Conservation (phyloP, 2,329 filamentous ascomycete genomes). For the Microcyclosporella mali region DNA sequence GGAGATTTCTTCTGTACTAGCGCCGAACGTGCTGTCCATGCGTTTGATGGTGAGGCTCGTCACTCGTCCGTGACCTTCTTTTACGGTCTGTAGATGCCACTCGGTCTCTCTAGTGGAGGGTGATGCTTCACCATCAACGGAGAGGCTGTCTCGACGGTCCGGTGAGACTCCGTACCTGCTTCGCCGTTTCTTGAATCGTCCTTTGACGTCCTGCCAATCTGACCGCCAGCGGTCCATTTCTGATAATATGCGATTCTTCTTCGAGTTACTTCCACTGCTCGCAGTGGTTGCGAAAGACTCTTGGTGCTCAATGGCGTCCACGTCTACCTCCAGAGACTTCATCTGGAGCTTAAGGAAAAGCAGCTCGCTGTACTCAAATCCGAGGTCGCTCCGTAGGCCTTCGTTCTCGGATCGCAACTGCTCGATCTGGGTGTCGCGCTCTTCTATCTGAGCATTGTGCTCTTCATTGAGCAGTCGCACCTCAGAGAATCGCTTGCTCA, state of each 20-base stretch:
- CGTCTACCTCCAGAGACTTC: constrained; percentile 32
- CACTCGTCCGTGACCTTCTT: constrained; percentile 20
- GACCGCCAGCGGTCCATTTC: constrained; percentile 32
- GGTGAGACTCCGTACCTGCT: constrained; percentile 27
- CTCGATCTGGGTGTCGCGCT: constrained; percentile 28
- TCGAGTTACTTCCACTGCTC: constrained; percentile 6
- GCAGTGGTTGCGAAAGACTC: constrained; percentile 7
- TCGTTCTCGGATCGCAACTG: constrained; percentile 34
- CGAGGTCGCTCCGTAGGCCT: constrained; percentile 31
- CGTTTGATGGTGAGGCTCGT: constrained; percentile 25
- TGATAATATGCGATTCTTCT: constrained; percentile 22
- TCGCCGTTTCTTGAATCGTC: constrained; percentile 26
- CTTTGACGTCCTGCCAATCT: constrained; percentile 33
- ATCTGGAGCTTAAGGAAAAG: constrained; percentile 37
- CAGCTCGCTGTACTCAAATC: constrained; percentile 35
- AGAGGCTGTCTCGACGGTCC: constrained; percentile 7
- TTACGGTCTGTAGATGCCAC: constrained; percentile 26
- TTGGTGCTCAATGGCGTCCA: constrained; percentile 18
- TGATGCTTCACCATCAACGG: constrained; percentile 10
- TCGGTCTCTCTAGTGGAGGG: constrained; percentile 12
- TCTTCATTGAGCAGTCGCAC: constrained; percentile 29
- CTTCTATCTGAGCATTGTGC: constrained; percentile 26
- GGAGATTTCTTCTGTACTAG: neutral
- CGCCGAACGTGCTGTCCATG: constrained; percentile 12
- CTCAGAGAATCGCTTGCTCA: constrained; percentile 30